Base-by-base conservation (phyloP, 1,284 basidiomycete genomes). In the Trametes sp. region DNA sequence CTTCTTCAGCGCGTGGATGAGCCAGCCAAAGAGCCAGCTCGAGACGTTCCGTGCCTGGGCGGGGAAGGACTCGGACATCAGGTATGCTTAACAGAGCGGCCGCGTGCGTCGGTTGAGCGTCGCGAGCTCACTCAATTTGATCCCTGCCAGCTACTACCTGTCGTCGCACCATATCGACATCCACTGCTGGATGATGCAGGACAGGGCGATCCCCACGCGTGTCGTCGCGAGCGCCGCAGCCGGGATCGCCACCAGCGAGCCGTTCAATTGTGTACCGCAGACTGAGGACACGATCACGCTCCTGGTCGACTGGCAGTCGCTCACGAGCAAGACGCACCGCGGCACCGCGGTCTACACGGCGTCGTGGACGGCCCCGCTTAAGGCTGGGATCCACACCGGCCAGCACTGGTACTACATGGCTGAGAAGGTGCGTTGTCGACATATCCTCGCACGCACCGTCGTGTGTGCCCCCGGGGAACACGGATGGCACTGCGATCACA, bases 321-420 rank as follows among this genome's bases (percentile, higher is more conserved):
- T 87, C 65, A 82, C 81, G 63, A 92, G 91, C 75, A 74, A 84
- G 11, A 87, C 80, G 66, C 90, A 94, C 77, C 83, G 81, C 61
- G 93, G 93, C 23, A 93, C 90, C 0, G 93, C 84, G 0, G 92
- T 97, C 3, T 98, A 96, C 80, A 96, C 95, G 4, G 95, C 95
- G 16, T 93, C 91, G 62, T 96, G 92, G 92, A 93, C 91, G 4
- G 90, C 92, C 0, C 92, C 92, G 23, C 78, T 92, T 59, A 92
- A 89, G 72, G 79, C 89, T 16, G 91, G 90, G 6, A 80, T 93
- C 29, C 95, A 97, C 76, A 90, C 91, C 11, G 92, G 92, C 58
- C 95, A 98, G 75, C 87, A 93, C 73, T 97, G 94, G 92, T 95
- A 96, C 77, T 96, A 96, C 78, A 94, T 96, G 92, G 94, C 85